These are phyloP conservation scores for Boehmeria nivea DNA, from an alignment of 306 rosid genomes.

Conservation along the genomic window DNA sequence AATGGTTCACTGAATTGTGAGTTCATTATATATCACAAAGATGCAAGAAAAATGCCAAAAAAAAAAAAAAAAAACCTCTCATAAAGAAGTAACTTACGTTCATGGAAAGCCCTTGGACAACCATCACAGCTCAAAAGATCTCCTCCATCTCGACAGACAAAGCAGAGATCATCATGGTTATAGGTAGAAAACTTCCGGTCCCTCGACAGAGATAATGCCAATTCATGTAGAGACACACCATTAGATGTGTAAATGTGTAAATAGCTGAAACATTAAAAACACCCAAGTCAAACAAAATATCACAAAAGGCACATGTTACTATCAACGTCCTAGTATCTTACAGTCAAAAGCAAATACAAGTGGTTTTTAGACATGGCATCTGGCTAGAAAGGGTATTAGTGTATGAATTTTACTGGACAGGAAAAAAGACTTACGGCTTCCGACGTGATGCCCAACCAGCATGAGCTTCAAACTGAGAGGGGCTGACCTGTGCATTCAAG, in stretches of 20 bases:
- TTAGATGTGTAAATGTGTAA: constrained; percentile 78
- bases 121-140: constrained; percentile 86
- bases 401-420: constrained; percentile 8
- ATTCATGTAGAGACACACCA: constrained; percentile 89
- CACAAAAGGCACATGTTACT: background rate
- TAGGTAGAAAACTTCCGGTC: constrained; percentile 44
- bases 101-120: constrained; percentile 88
- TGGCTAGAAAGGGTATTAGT: background rate
- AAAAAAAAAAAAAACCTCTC: too few species aligned
- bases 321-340: constrained; percentile 6
- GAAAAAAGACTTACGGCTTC: constrained; percentile 77
- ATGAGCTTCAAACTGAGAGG: constrained; percentile 92
- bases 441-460: constrained; percentile 95
- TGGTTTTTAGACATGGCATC: background rate
- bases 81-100: constrained; percentile 38
- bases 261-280: constrained; percentile 54
- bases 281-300: constrained; percentile 9
- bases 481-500: constrained; percentile 57
- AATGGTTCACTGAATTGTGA: too few species aligned
- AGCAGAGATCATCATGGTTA: constrained; percentile 81
- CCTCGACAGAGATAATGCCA: constrained; percentile 65
- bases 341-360: background rate
- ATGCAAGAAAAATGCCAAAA: too few species aligned
- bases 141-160: constrained; percentile 76
- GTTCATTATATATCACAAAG: too few species aligned